Conservation (phyloP, 129 eudicot genomes). For the Flaveria linearis region DNA sequence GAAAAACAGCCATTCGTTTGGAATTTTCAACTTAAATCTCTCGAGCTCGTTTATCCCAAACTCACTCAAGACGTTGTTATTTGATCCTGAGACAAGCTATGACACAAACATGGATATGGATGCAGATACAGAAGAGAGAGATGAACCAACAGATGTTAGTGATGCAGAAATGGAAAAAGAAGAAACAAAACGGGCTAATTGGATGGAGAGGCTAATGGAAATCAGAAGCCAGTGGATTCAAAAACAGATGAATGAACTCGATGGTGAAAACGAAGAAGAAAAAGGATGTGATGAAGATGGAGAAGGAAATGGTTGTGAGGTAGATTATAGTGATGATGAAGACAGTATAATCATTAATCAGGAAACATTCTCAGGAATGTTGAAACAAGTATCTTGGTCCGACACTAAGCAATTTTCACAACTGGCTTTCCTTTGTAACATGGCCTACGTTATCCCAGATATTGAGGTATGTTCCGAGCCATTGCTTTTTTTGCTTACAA, state of each 20-base stretch:
- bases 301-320: slow-evolving; percentile 57
- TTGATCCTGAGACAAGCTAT: slow-evolving; percentile 45
- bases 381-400: slow-evolving; percentile 68
- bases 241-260: slow-evolving; percentile 34
- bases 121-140: slow-evolving; percentile 18
- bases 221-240: slow-evolving; percentile 51
- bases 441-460: slow-evolving; percentile 79
- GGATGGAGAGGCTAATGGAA: slow-evolving; percentile 68
- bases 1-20: slow-evolving; percentile 56
- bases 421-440: slow-evolving; percentile 76
- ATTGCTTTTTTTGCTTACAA: slow-evolving; percentile 21
- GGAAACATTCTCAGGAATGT: slow-evolving; percentile 46
- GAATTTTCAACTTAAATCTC: slow-evolving; percentile 53
- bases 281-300: slow-evolving; percentile 46
- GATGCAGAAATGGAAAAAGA: slow-evolving; percentile 33
- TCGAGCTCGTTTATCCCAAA: slow-evolving; percentile 48
- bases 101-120: slow-evolving; percentile 36
- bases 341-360: slow-evolving; percentile 39
- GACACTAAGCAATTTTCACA: slow-evolving; percentile 67
- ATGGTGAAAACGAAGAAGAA: slow-evolving; percentile 33
- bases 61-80: slow-evolving; percentile 43
- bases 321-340: slow-evolving; percentile 62
- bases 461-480: slow-evolving; percentile 58
- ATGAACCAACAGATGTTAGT: slow-evolving; percentile 23
- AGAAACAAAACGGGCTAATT: slow-evolving; percentile 47